These are phyloP conservation scores for Calonectria fujianensis DNA, from an alignment of 2,329 filamentous ascomycete genomes.

Conservation along the genomic window DNA sequence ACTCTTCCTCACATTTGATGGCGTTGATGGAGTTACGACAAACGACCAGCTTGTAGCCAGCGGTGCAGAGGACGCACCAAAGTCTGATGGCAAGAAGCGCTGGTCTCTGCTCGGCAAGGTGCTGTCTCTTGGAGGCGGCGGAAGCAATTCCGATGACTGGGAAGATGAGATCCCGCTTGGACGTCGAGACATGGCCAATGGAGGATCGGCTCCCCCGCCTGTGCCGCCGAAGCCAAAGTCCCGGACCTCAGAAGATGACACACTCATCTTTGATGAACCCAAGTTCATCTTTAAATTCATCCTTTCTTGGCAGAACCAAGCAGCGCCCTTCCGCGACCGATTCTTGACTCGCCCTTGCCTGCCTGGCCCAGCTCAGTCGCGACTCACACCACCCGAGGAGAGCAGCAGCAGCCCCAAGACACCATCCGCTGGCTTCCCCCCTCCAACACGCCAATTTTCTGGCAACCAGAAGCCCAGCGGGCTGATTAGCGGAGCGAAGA, in stretches of 20 bases:
- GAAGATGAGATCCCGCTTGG: constrained; percentile 68
- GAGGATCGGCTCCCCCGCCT: constrained; percentile 48
- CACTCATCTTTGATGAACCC: constrained; percentile 72
- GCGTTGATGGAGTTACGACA: constrained; percentile 59
- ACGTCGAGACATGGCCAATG: constrained; percentile 37
- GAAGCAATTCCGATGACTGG: constrained; percentile 49
- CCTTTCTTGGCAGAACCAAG: constrained; percentile 77
- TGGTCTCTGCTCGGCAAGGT: constrained; percentile 80
- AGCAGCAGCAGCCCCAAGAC: constrained; percentile 64
- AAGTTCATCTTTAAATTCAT: constrained; percentile 85
- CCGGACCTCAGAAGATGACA: constrained; percentile 70
- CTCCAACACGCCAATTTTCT: constrained; percentile 68
- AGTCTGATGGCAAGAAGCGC: constrained; percentile 72
- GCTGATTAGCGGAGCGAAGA: constrained; percentile 70
- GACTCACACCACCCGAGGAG: constrained; percentile 68
- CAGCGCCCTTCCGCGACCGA: constrained; percentile 74
- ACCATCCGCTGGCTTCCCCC: constrained; percentile 62
- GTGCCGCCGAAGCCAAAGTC: constrained; percentile 60
- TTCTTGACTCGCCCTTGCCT: constrained; percentile 81
- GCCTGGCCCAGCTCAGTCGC: constrained; percentile 81
- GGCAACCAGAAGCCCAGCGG: constrained; percentile 66
- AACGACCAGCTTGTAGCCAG: constrained; percentile 50
- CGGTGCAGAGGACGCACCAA: constrained; percentile 53
- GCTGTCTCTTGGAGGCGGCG: constrained; percentile 62
- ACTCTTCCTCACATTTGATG: constrained; percentile 71